Percentiles rank a stretch among this genome's conserved stretches.
These are phyloP conservation scores for Candida nitratophila DNA, from an alignment of 805 yeast genomes.

Conservation along the genomic window DNA sequence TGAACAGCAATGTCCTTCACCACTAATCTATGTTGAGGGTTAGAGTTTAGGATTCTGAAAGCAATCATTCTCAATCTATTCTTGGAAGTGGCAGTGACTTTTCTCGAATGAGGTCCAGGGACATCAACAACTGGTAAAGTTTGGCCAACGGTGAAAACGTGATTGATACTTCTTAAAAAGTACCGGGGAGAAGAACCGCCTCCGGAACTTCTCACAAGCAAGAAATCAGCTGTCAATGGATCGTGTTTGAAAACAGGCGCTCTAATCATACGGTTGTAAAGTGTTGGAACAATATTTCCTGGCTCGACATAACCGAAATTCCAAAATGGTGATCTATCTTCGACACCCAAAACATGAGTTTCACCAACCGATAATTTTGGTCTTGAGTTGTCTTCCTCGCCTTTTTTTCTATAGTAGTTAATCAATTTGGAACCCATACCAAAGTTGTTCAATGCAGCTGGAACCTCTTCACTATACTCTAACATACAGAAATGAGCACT, in stretches of 20 bases:
- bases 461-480: constrained; percentile 89
- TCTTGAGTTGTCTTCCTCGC: constrained; percentile 73
- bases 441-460: constrained; percentile 73
- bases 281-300: constrained; percentile 88
- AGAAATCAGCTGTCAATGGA: constrained; percentile 67
- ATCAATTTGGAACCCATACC: constrained; percentile 96
- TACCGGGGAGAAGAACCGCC: constrained; percentile 62
- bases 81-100: constrained; percentile 87
- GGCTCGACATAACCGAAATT: constrained; percentile 95
- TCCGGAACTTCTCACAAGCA: constrained; percentile 74
- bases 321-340: constrained; percentile 97
- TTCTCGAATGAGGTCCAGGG: constrained; percentile 96
- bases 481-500: constrained; percentile 67
- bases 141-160: constrained; percentile 85
- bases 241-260: constrained; percentile 94
- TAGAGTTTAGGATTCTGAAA: constrained; percentile 73
- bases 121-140: constrained; percentile 88
- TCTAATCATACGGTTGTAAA: constrained; percentile 83
- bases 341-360: constrained; percentile 92
- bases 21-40: constrained; percentile 63
- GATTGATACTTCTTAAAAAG: constrained; percentile 61
- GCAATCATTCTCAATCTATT: constrained; percentile 92
- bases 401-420: constrained; percentile 83
- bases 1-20: constrained; percentile 86
- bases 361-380: constrained; percentile 91